Base-by-base conservation (phyloP, 495 filamentous ascomycete species). In the Talaromyces wortmannii region DNA sequence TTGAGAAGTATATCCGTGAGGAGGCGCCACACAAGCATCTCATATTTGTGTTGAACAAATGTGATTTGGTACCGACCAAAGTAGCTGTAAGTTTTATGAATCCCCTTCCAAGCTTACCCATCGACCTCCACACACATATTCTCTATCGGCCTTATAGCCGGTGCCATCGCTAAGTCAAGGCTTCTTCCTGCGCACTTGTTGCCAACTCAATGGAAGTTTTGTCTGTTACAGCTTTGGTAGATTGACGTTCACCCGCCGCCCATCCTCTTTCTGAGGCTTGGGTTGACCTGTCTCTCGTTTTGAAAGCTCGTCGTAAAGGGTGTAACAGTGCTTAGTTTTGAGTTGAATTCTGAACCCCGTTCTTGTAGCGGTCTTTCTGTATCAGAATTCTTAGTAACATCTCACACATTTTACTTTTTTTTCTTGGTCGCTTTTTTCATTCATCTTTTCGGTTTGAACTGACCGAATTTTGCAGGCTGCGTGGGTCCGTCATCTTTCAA, bases 151-250 rank as follows among this genome's bases (percentile, higher is more conserved):
- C 54, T 53, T 47, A 30, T 17, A 15, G 45, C 61, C 68, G 56
- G 65, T 77, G 75, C 78, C 77, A 95, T 88, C 76, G 80, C 91
- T 90, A 88, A 88, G 94, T 98, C 94, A 98, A 92, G 94, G 83
- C 84, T 80, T 79, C 83, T 88, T 81, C 78, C 80, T 69, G 71
- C 77, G 68, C 66, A 55, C 55, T 72, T 63, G 58, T 50, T 63
- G 61, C 59, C 59, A 53, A 67, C 62, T 63, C 82, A 63, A 81
- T 95, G 89, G 86, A 83, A 81, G 79, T 77, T 64, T 72, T 68
- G 81, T 88, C 92, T 92, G 94, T 98, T 98, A 98, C 90, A 87
- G 84, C 88, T 81, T 88, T 97, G 95, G 92, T 85, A 98, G 79
- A 98, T 84, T 67, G 75, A 86, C 76, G 81, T 78, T 77, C 70